Evolutionary conservation across 2,329 filamentous ascomycete species (phyloP).

Genomic region (Verticillium longisporum): DNA sequence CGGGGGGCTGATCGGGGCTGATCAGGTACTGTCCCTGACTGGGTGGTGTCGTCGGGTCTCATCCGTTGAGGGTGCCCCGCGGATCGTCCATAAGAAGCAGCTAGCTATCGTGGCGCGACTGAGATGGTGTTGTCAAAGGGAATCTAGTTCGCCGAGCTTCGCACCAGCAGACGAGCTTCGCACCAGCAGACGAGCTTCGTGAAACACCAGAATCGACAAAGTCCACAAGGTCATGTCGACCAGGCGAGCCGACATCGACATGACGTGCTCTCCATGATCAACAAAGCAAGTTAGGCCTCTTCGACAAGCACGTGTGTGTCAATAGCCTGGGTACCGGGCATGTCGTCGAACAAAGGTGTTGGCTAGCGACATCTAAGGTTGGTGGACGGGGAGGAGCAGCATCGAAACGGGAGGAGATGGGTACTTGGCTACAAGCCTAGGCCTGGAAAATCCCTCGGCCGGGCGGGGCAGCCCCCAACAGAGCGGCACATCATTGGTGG

Average conservation of each 20-base stretch:
- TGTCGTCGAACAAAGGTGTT: neutral
- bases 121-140: neutral
- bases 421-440: neutral
- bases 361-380: neutral
- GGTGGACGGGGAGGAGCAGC: neutral
- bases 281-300: too few species aligned
- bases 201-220: neutral
- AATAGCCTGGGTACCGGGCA: neutral
- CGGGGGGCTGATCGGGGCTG: neutral
- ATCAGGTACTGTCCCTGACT: neutral
- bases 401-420: neutral
- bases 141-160: neutral
- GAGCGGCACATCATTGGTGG: neutral
- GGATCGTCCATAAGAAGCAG: neutral
- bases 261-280: too few species aligned
- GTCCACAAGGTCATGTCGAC: too few species aligned
- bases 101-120: neutral
- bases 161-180: too few species aligned
- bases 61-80: neutral
- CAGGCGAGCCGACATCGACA: too few species aligned
- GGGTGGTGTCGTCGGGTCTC: neutral
- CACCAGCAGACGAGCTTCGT: neutral
- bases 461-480: neutral
- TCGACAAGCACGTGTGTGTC: too few species aligned
- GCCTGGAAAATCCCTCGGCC: neutral